Percentiles rank a stretch among this genome's conserved stretches.
Conservation (phyloP, 1,284 basidiomycete species). For the Apiotrichum akiyoshidainum region DNA sequence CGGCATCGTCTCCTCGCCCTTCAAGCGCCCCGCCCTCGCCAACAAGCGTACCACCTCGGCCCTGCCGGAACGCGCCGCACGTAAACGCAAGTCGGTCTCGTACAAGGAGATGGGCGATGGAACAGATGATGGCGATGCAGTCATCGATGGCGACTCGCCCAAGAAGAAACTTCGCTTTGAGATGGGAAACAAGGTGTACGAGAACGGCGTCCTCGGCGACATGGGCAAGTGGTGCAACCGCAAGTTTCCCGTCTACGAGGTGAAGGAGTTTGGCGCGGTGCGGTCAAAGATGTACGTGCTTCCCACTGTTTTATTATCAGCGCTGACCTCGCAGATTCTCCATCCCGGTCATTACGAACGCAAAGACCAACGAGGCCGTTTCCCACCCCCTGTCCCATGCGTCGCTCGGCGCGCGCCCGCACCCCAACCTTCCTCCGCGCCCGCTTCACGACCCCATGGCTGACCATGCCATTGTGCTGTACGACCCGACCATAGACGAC, state of each 20-base stretch:
- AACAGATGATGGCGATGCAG: conserved; percentile 57
- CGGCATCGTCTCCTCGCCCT: conserved; percentile 59
- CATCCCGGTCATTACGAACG: conserved; percentile 80
- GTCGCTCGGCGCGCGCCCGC: conserved; percentile 81
- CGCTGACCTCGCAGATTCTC: conserved; percentile 60
- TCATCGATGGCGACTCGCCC: conserved; percentile 37
- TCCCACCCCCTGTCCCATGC: conserved; percentile 64
- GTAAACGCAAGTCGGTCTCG: conserved; percentile 77
- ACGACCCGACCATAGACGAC: conserved; percentile 93
- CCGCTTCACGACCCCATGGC: conserved; percentile 96
- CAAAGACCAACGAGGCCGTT: conserved; percentile 66
- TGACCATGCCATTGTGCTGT: conserved; percentile 95
- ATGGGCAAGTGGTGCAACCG: conserved; percentile 58
- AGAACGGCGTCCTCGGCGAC: conserved; percentile 50
- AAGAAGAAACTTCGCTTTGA: conserved; percentile 57
- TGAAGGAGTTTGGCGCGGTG: conserved; percentile 70
- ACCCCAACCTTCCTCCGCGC: conserved; percentile 77
- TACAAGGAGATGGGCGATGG: conserved; percentile 64
- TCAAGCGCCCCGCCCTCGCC: conserved; percentile 64
- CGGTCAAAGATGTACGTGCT: conserved; percentile 54
- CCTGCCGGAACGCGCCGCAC: conserved; percentile 56
- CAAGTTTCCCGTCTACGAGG: conserved; percentile 77
- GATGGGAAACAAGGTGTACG: conserved; percentile 53
- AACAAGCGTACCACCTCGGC: conserved; percentile 54
- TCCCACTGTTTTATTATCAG: background rate